Base-by-base conservation (phyloP, 352 stramenopile species). In the Saprolegnia diclina region DNA sequence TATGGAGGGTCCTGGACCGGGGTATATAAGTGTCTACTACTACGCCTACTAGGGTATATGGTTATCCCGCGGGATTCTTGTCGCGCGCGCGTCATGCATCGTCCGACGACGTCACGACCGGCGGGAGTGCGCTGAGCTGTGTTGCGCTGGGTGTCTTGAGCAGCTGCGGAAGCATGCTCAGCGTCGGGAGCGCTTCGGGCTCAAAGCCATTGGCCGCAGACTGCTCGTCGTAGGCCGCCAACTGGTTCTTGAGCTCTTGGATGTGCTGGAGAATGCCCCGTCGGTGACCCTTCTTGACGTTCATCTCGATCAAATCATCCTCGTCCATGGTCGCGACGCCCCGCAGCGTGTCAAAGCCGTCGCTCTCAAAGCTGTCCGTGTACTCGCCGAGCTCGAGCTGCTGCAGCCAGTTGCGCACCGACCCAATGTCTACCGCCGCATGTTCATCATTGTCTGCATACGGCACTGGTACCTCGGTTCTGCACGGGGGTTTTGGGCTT, bases 321-420 rank as follows among this genome's bases (percentile, higher is more conserved):
- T 95, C 87, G 55, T 95, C 81, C 44, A 95, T 93, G 16, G 85
- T 95, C 42, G 85, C 85, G 35, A 95, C 85, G 44, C 85, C 85
- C 54, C 85, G 83, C 13, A 95, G 71, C 48, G 85, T 93, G 74
- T 95, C 87, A 67, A 95, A 95, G 19, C 87, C 87, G 72, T 95
- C 87, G 61, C 89, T 88, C 65, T 95, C 85, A 72, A 95, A 95
- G 76, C 88, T 90, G 63, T 88, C 77, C 35, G 83, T 88, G 73
- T 95, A 93, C 74, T 92, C 83, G 66, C 92, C 87, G 82, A 94
- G 91, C 67, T 94, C 89, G 65, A 94, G 79, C 37, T 79, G 81
- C 76, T 89, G 92, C 50, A 94, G 80, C 87, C 87, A 95, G 67
- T 89, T 88, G 64, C 82, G 76, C 48, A 94, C 83, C 16, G 84